Percentiles rank a stretch among this genome's conserved stretches.
These are phyloP conservation scores for Russula lepida DNA, from an alignment of 768 basidiomycete genomes.

Conservation along the genomic window DNA sequence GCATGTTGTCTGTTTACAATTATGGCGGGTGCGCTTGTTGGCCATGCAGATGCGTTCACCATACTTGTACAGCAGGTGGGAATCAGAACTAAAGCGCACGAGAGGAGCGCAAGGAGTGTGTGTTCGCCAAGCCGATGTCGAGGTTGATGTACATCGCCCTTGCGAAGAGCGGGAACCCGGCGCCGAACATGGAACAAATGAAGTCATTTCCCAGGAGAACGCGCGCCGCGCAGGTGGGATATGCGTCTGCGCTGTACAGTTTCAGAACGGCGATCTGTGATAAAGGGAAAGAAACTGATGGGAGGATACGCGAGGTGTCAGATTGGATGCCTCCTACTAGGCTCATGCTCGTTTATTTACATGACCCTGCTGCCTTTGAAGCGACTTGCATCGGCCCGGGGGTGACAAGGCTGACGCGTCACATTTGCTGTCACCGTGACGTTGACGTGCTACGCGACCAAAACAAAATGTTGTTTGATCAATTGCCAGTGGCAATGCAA, in stretches of 20 bases:
- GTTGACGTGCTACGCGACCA: no score
- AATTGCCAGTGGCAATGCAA: no score
- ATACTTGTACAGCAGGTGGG: slow-evolving; percentile 19
- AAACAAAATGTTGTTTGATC: no score
- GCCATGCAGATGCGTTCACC: slow-evolving; percentile 17
- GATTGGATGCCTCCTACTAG: no score
- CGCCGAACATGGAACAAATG: slow-evolving; percentile 26
- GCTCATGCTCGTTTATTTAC: no score
- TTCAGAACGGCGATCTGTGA: slow-evolving; percentile 22
- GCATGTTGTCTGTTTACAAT: slow-evolving; percentile 8
- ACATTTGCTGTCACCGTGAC: no score
- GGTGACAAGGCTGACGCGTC: no score
- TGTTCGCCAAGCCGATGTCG: slow-evolving; percentile 25
- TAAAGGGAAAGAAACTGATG: no score
- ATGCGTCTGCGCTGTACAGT: slow-evolving; percentile 29
- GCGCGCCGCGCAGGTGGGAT: slow-evolving; percentile 28
- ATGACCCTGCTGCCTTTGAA: no score
- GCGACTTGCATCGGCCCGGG: no score
- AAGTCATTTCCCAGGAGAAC: slow-evolving; percentile 31
- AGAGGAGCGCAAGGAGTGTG: slow-evolving; percentile 25
- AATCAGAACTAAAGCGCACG: slow-evolving; percentile 24
- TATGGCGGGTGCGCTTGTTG: slow-evolving; percentile 20
- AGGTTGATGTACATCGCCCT: slow-evolving; percentile 23
- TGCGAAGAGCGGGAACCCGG: slow-evolving; percentile 20
- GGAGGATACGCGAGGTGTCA: slow-evolving; percentile 21